Evolutionary conservation across 2,329 filamentous ascomycete genomes (phyloP), one percentile per base, ranked within the genome.

Genomic region (Botryotinia globosa): DNA sequence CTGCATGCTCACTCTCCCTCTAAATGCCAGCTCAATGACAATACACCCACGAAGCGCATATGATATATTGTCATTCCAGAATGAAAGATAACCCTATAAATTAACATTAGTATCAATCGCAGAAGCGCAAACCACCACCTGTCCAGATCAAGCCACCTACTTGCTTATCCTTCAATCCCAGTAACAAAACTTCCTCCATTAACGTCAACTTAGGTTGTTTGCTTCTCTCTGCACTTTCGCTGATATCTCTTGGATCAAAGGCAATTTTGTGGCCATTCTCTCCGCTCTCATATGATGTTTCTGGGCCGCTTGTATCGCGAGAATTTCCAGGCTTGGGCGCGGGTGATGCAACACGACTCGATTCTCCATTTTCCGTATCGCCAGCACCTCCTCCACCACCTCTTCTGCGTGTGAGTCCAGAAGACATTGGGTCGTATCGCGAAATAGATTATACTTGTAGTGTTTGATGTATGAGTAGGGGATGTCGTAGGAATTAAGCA

Each of bases 31-130:
- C 84, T 99, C 96, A 83, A 98, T 93, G 78, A 99, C 96, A 82
- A 99, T 99, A 84, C 96, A 99, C 81, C 96, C 96, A 82, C 96
- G 91, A 75, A 99, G 88, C 77, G 96, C 96, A 83, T 99, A 99
- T 74, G 94, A 98, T 81, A 99, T 99, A 85, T 99, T 99, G 84
- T 99, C 96, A 84, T 99, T 99, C 96, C 96, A 99, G 84, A 99
- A 99, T 44, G 95, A 98, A 76, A 99, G 90, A 82, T 99, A 98
- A 77, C 96, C 96, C 94, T 97, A 81, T 67, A 72, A 73, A 69
- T 54, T n/a, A 6, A 12, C n/a, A 65, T 72, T 67, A 72, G 70
- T 59, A 67, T 22, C 32, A 3, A 42, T 71, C 39, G 63, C 48
- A 29, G 29, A 48, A 39, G 62, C 51, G 51, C 63, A 59, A 72